Evolutionary conservation across 192 early-diverging fungal species (phyloP).

Genomic region (Podila epicladia): DNA sequence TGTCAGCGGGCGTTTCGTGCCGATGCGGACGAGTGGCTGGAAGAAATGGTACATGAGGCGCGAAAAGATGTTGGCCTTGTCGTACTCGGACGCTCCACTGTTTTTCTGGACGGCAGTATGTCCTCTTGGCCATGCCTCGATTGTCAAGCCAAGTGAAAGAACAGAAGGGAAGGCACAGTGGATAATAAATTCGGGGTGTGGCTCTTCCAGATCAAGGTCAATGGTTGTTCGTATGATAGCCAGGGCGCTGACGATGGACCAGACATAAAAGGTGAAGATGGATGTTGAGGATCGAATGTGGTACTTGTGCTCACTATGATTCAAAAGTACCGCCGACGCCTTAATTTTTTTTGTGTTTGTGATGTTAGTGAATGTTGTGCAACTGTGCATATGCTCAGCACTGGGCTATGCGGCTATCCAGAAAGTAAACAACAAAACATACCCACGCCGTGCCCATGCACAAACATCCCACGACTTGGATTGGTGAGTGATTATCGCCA

Average conservation of each 20-base stretch:
- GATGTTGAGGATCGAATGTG: constrained; percentile 14
- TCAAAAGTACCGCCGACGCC: constrained; percentile 6
- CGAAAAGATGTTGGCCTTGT: constrained; percentile 20
- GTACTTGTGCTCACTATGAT: constrained; percentile 14
- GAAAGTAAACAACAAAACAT: neutral
- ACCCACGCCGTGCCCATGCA: constrained; percentile 28
- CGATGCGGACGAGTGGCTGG: constrained; percentile 7
- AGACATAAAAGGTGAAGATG: constrained; percentile 17
- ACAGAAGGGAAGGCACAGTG: neutral
- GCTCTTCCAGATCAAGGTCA: neutral
- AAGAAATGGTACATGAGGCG: constrained; percentile 9
- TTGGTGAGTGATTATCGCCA: neutral
- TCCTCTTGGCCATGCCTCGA: constrained; percentile 21
- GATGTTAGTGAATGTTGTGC: too few species aligned
- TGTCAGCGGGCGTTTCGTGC: neutral
- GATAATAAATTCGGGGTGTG: too few species aligned
- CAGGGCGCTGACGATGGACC: neutral
- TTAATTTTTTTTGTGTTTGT: neutral
- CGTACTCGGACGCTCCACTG: constrained; percentile 5
- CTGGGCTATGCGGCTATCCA: too few species aligned
- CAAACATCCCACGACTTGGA: neutral
- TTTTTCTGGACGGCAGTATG: constrained; percentile 3
- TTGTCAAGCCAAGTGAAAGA: neutral
- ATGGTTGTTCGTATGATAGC: constrained; percentile 4
- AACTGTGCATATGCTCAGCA: too few species aligned